Base-by-base conservation (phyloP, 305 asterid genomes). In the Plantago coronopus region DNA sequence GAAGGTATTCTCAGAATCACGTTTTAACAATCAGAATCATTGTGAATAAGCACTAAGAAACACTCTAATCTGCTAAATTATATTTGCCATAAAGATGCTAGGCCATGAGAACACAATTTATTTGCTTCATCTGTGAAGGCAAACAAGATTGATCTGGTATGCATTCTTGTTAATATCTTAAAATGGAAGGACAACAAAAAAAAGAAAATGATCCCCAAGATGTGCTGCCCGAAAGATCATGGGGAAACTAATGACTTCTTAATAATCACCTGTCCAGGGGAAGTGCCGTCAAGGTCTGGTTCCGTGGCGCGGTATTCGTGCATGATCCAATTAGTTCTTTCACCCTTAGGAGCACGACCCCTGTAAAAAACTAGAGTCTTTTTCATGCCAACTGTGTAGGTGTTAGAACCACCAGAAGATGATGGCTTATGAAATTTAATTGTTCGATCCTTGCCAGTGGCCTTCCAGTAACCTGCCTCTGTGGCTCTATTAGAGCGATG, bases 401-500 rank as follows among this genome's bases (percentile, higher is more conserved):
- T 8, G 57, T 63, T 38, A 12, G 79, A 64, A 38, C 61, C 51
- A 51, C 76, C 73, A 23, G 82, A 55, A 42, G 80, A 29, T 31
- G 81, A 72, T 31, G 85, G 63, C 69, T 69, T 77, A 59, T 74
- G 82, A 31, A 85, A 71, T 71, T 83, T 86, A 51, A 83, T 83
- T n/a, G 78, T 77, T 16, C 95, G 95, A 68, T 85, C 95, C 77
- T 83, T 86, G 57, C 95, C 95, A 16, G 95, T 86, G 56, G 95
- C 91, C 71, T 86, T 86, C 94, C 94, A 85, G n/a, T 81, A 83
- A 70, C 94, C 94, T 70, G 90, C 83, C 72, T 77, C 86, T 8
- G 95, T 86, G 59, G 95, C 95, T 55, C 95, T 72, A 70, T 86
- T 86, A 43, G 87, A 77, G 37, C 95, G 95, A 59, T 79, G 83